Base-by-base conservation (phyloP, 208 protist species). In the Phytomonas francai region DNA sequence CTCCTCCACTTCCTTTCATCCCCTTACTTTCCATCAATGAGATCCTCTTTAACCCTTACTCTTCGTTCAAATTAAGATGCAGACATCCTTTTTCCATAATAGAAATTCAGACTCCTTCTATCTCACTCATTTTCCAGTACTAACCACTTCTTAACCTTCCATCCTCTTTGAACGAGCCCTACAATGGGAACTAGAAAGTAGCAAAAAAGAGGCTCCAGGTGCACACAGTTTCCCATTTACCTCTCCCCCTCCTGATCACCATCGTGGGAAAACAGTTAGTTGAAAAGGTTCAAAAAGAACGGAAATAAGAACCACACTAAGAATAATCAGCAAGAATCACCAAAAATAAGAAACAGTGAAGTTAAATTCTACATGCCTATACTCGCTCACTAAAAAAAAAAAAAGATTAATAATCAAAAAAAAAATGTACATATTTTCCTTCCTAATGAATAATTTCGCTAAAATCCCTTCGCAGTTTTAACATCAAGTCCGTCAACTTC, bases 381-480 rank as follows among this genome's bases (percentile, higher is more conserved):
- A 12, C 28, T 9, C 29, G 9, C 39, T 32, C 29, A 64, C 31
- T 36, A 2, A 2, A 30, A 3, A 25, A 39, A 31, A 68, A 59
- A 51, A 54, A 68, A 32, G 33, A 68, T 30, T 27, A 59, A 57
- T 27, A 56, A 59, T 22, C 16, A 36, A 59, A 65, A 8, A 65
- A 25, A 36, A 36, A 12, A 6, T 32, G 9, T 56, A 32, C 30
- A 65, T 65, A 29, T 49, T 22, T 19, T 49, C 12, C 33, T 12
- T 6, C 39, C 12, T 22, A 49, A 12, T 49, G 12, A 22, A 49
- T 19, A 19, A 49, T 19, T 12, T 49, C 39, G 14, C 19, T 84
- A 92, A 68, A 95, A 95, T 3, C 89, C 89, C 67, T 95, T 95
- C 28, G 78, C 84, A 3, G 81, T 85, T 68, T 92, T 95, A 45